A percentile compares a stretch with the other conserved stretches of the same genome.
Conservation (phyloP, 352 stramenopile genomes). For the Phytopythium ostracodes region DNA sequence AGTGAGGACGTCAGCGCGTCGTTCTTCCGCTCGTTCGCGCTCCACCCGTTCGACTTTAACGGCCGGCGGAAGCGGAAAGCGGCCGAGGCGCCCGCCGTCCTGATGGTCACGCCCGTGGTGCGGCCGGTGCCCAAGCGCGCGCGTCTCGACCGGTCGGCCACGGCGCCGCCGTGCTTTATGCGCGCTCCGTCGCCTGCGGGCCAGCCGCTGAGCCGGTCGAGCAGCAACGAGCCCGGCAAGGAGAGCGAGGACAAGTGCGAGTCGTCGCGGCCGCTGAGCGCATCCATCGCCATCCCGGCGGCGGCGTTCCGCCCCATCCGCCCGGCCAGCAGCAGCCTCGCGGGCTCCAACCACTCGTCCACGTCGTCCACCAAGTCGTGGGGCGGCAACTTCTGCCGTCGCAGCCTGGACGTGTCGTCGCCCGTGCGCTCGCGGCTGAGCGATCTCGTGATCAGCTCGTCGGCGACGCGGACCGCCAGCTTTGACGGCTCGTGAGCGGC, state of each 20-base stretch:
- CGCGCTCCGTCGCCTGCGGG: conserved; percentile 16
- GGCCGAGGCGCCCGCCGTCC: conserved; percentile 29
- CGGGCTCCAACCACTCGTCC: conserved; percentile 22
- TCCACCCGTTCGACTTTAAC: conserved; percentile 24
- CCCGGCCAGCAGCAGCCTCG: conserved; percentile 18
- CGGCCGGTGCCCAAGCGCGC: conserved; percentile 51
- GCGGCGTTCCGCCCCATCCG: conserved; percentile 27
- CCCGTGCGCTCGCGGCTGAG: conserved; percentile 50
- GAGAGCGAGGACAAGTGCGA: conserved; percentile 10
- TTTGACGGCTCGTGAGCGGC: conserved; percentile 44
- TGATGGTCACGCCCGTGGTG: conserved; percentile 26
- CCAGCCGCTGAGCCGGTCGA: conserved; percentile 6
- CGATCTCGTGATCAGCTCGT: conserved; percentile 62
- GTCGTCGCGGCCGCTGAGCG: conserved; percentile 11
- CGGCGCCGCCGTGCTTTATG: conserved; percentile 26
- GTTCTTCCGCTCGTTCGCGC: conserved; percentile 9
- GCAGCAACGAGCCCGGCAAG: conserved; percentile 13
- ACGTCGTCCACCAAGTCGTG: conserved; percentile 56
- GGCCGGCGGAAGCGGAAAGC: conserved; percentile 57
- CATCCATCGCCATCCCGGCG: conserved; percentile 55
- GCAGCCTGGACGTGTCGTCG: conserved; percentile 66
- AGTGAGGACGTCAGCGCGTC: neutral
- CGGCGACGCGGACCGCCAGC: conserved; percentile 38
- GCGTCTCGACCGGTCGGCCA: conserved; percentile 27
- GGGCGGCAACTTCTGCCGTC: conserved; percentile 58